These are phyloP conservation scores for Favolaschia claudopus DNA, from an alignment of 768 basidiomycete genomes.

Conservation along the genomic window DNA sequence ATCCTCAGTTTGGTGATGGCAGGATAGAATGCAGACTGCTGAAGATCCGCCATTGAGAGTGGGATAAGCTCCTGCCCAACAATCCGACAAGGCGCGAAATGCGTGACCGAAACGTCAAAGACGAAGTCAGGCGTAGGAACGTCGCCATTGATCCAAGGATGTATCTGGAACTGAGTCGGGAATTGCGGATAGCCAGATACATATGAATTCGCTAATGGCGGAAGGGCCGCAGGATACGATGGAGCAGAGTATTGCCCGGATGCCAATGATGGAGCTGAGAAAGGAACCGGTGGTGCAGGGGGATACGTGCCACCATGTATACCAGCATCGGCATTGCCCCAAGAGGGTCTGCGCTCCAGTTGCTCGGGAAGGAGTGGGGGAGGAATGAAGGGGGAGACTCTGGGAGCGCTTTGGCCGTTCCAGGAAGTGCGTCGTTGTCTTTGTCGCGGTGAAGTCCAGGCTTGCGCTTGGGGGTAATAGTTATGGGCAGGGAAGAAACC, in stretches of 20 bases:
- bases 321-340: conserved; percentile 29
- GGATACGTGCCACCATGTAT: neutral
- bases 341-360: conserved; percentile 34
- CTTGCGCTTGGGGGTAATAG: neutral
- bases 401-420: conserved; percentile 38
- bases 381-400: conserved; percentile 25
- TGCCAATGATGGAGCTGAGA: conserved; percentile 6
- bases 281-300: neutral
- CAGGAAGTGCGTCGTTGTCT: conserved; percentile 53
- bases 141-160: conserved; percentile 65
- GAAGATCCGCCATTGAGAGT: conserved; percentile 54
- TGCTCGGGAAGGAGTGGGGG: conserved; percentile 11
- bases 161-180: conserved; percentile 40
- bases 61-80: conserved; percentile 43
- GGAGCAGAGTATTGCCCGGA: conserved; percentile 31
- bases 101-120: conserved; percentile 62
- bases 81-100: conserved; percentile 52
- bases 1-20: conserved; percentile 62
- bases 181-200: conserved; percentile 24
- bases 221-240: conserved; percentile 37
- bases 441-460: conserved; percentile 26
- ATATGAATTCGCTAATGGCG: conserved; percentile 28
- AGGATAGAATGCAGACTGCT: conserved; percentile 64
- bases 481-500: conserved; percentile 25
- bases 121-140: conserved; percentile 51